phyloP scores from a whole-genome alignment of 176 grass and related monocot genomes.

The Oryza glumipatula region DNA sequence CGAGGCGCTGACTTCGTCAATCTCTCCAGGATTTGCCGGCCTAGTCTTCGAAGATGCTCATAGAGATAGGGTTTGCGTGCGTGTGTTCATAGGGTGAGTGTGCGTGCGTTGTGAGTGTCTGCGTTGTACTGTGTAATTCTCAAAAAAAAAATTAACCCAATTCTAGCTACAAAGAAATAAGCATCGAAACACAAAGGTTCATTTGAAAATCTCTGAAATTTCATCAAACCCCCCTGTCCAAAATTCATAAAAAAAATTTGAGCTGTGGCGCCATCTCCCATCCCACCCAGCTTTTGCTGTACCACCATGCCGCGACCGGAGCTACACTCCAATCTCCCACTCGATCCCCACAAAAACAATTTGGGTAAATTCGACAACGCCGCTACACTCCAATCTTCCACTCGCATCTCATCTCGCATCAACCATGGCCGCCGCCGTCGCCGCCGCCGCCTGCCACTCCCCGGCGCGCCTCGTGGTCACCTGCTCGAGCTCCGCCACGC shows the following conservation, averaged over 20 bases:
- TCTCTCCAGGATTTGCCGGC: too few relatives aligned
- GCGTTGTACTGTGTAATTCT: too few relatives aligned
- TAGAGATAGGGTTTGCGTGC: too few relatives aligned
- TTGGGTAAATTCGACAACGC: not conserved
- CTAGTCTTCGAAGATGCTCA: too few relatives aligned
- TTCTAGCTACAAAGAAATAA: too few relatives aligned
- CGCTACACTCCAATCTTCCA: not conserved
- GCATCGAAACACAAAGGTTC: not conserved
- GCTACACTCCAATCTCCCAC: slow-evolving; percentile 8
- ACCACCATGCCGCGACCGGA: not conserved
- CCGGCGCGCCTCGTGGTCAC: slow-evolving; percentile 31
- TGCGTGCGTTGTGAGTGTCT: too few relatives aligned
- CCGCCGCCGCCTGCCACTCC: slow-evolving; percentile 29
- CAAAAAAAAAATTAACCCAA: too few relatives aligned
- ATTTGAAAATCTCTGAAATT: not conserved
- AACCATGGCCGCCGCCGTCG: slow-evolving; percentile 21
- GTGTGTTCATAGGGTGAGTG: too few relatives aligned
- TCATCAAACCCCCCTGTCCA: not conserved
- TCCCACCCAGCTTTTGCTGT: not conserved
- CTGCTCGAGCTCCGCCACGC: slow-evolving; percentile 2
- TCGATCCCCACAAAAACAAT: not conserved
- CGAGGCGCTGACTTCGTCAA: too few relatives aligned
- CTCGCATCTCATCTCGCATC: not conserved
- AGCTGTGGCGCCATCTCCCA: not conserved
- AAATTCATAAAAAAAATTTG: not conserved